A percentile compares a stretch with the other conserved stretches of the same genome.
These are phyloP conservation scores for Cercospora brassicicola DNA, from an alignment of 2,329 filamentous ascomycete genomes.

Conservation along the genomic window DNA sequence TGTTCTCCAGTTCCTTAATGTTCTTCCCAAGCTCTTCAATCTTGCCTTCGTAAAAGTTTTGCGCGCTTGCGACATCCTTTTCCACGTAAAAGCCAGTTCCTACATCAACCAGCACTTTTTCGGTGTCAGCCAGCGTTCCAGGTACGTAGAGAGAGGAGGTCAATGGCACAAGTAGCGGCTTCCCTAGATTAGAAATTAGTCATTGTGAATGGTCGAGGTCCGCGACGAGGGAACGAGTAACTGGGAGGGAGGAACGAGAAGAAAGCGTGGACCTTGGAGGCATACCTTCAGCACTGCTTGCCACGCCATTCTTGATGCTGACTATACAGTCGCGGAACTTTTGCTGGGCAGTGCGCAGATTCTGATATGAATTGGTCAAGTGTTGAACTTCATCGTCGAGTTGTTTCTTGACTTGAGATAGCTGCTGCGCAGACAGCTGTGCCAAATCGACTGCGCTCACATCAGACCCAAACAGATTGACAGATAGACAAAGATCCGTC, in stretches of 20 bases:
- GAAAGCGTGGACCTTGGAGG: neutral
- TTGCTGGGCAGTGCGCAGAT: slow-evolving; percentile 82
- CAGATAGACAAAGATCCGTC: neutral
- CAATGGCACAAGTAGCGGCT: slow-evolving; percentile 80
- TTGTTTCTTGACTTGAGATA: slow-evolving; percentile 90
- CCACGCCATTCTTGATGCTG: slow-evolving; percentile 60
- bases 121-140: slow-evolving; percentile 71
- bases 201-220: neutral
- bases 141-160: slow-evolving; percentile 94
- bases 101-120: slow-evolving; percentile 84
- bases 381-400: slow-evolving; percentile 95
- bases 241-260: slow-evolving; percentile 39
- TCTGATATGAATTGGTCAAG: slow-evolving; percentile 83
- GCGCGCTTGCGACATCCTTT: slow-evolving; percentile 67
- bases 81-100: slow-evolving; percentile 94
- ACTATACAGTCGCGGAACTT: slow-evolving; percentile 90
- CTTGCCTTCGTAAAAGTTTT: slow-evolving; percentile 67
- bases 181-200: slow-evolving; percentile 45
- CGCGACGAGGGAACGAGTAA: neutral
- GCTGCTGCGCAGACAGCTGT: slow-evolving; percentile 77
- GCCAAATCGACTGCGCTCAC: slow-evolving; percentile 63
- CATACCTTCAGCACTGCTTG: slow-evolving; percentile 41
- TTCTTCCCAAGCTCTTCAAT: slow-evolving; percentile 65
- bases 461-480: slow-evolving; percentile 16
- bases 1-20: slow-evolving; percentile 66